phyloP scores from a whole-genome alignment of 2,329 filamentous ascomycete genomes.

The Magnaporthiopsis incrustans region DNA sequence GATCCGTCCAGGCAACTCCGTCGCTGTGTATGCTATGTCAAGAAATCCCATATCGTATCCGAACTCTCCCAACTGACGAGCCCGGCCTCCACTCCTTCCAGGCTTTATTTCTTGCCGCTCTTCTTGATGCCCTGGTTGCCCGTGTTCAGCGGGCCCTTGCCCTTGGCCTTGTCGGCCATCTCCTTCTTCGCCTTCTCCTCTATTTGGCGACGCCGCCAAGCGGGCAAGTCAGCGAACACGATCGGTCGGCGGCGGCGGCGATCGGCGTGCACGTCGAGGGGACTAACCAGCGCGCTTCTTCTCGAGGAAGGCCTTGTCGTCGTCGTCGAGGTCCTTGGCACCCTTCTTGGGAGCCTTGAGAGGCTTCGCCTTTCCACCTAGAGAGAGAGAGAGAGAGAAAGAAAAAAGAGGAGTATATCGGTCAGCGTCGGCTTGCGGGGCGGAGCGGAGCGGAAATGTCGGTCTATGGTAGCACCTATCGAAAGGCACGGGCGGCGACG shows the following conservation, averaged over 20 bases:
- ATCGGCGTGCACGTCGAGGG: background rate
- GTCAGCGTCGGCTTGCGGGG: background rate
- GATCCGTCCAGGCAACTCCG: constrained; percentile 2
- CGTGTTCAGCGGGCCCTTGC: constrained; percentile 82
- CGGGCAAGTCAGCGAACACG: background rate
- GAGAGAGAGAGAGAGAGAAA: constrained; percentile 9
- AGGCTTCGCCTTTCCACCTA: constrained; percentile 77
- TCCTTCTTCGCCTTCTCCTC: constrained; percentile 84
- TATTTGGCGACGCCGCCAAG: constrained; percentile 20
- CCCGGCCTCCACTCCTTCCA: background rate
- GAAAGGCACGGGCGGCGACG: background rate
- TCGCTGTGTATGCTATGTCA: constrained; percentile 3
- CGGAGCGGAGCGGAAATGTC: background rate
- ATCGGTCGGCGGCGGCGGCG: too few species aligned
- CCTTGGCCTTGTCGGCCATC: constrained; percentile 69
- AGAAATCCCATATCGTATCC: background rate
- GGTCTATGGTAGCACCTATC: constrained; percentile 3
- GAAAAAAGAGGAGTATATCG: background rate
- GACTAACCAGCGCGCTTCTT: constrained; percentile 76
- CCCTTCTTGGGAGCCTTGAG: constrained; percentile 86
- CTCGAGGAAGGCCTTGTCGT: constrained; percentile 72
- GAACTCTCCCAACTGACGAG: background rate
- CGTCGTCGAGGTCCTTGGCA: constrained; percentile 75
- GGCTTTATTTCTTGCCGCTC: constrained; percentile 82
- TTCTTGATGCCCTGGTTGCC: constrained; percentile 93